Conservation (phyloP, 1,284 basidiomycete genomes). For the Puccinia novopanici region DNA sequence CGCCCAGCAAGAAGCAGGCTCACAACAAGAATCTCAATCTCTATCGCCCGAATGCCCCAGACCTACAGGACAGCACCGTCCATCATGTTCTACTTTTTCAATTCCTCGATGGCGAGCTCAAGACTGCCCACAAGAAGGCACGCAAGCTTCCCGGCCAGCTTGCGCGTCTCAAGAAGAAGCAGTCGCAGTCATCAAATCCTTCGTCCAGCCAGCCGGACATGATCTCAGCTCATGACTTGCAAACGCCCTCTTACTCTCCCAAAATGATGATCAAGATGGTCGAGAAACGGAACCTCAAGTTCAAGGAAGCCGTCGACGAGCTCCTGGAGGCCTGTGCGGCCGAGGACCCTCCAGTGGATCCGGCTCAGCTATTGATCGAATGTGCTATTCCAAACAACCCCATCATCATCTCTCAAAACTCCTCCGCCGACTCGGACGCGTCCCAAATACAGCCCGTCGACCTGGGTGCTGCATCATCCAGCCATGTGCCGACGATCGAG, state of each 20-base stretch:
- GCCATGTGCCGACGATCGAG: conserved; percentile 62
- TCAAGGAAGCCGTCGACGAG: conserved; percentile 72
- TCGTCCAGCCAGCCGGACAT: background rate
- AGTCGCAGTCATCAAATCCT: background rate
- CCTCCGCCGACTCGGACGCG: conserved; percentile 48
- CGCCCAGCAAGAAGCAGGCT: conserved; percentile 59
- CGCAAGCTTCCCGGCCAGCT: conserved; percentile 55
- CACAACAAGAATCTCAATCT: conserved; percentile 75
- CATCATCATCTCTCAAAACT: conserved; percentile 67
- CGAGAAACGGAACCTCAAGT: conserved; percentile 71
- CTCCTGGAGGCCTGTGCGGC: conserved; percentile 66
- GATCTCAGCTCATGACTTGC: background rate
- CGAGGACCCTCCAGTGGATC: conserved; percentile 63
- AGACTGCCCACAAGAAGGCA: conserved; percentile 58
- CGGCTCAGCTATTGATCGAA: conserved; percentile 68
- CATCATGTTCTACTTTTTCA: conserved; percentile 57
- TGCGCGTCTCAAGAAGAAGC: background rate
- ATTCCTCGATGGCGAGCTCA: conserved; percentile 61
- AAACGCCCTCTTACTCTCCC: conserved; percentile 39
- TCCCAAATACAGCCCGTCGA: background rate
- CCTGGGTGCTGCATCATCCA: conserved; percentile 56
- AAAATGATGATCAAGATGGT: conserved; percentile 69
- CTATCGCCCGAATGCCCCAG: conserved; percentile 60
- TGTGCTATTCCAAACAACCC: conserved; percentile 63
- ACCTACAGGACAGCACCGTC: conserved; percentile 55